Conservation (phyloP, 1,139 yeast genomes). For the Debaryomycetaceae sp. region DNA sequence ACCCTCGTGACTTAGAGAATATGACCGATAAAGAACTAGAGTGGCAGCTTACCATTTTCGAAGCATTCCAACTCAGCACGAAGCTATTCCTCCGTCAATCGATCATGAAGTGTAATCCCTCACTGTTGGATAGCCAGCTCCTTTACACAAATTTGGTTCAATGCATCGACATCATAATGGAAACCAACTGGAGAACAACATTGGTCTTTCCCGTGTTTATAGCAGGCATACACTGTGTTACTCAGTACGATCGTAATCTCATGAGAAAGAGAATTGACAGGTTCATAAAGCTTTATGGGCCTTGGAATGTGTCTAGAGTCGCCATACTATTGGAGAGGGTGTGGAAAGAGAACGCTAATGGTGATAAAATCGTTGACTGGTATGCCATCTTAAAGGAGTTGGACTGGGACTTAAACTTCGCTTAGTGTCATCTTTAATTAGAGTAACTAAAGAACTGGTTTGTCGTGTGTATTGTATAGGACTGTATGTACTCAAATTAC, state of each 20-base stretch:
- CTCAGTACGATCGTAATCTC: constrained; percentile 43
- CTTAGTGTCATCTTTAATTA: constrained; percentile 23
- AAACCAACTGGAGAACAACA: constrained; percentile 66
- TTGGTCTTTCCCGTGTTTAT: constrained; percentile 74
- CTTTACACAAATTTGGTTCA: constrained; percentile 52
- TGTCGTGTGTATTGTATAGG: not conserved
- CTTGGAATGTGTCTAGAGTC: constrained; percentile 64
- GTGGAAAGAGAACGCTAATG: constrained; percentile 38
- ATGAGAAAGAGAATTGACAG: constrained; percentile 54
- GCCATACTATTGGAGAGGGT: constrained; percentile 55
- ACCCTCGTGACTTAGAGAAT: constrained; percentile 43
- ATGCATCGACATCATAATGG: constrained; percentile 60
- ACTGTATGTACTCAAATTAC: not conserved
- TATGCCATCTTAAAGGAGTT: constrained; percentile 58
- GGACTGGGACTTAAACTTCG: constrained; percentile 81
- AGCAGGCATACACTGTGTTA: constrained; percentile 67
- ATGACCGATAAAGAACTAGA: constrained; percentile 56
- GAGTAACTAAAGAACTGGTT: not conserved
- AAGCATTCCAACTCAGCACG: constrained; percentile 68
- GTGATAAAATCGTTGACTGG: constrained; percentile 56
- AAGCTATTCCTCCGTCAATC: constrained; percentile 66
- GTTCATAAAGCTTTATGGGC: constrained; percentile 59
- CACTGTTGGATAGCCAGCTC: constrained; percentile 62
- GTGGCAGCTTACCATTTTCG: constrained; percentile 67
- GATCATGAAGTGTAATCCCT: constrained; percentile 57